A percentile compares a stretch with the other conserved stretches of the same genome.
These are phyloP conservation scores for Rhodotorula graminis DNA, from an alignment of 768 basidiomycete genomes.

Conservation along the genomic window DNA sequence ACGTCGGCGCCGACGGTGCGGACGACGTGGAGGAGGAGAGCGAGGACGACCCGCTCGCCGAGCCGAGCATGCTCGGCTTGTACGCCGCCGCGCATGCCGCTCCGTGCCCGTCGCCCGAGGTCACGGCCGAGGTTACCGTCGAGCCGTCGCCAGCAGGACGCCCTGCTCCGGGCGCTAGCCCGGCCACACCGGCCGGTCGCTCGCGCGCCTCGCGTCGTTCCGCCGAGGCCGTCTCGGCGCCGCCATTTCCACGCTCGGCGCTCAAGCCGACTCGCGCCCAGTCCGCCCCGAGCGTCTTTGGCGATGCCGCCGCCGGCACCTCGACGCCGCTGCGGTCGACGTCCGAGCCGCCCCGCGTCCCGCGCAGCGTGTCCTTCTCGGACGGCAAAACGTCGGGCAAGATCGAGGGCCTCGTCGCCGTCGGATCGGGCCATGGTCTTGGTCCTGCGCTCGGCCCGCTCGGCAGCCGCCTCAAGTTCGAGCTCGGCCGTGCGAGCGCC, in stretches of 20 bases:
- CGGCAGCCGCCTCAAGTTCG: neutral
- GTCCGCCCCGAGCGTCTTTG: constrained; percentile 47
- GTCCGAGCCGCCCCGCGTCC: constrained; percentile 47
- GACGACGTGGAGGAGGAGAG: constrained; percentile 36
- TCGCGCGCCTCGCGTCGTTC: neutral
- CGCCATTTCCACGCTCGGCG: constrained; percentile 33
- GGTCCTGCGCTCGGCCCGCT: too few relatives aligned
- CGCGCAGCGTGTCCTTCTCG: constrained; percentile 92
- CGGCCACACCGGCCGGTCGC: neutral
- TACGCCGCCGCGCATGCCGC: constrained; percentile 6
- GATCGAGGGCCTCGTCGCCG: constrained; percentile 51
- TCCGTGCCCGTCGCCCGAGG: neutral
- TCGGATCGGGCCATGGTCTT: neutral
- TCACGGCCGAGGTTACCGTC: neutral
- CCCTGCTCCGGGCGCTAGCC: neutral
- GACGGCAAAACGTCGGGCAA: constrained; percentile 87
- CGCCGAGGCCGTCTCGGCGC: neutral
- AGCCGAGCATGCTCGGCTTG: constrained; percentile 10
- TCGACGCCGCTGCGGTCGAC: constrained; percentile 19
- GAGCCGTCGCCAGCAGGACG: neutral
- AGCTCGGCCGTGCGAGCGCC: constrained; percentile 25
- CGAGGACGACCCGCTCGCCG: constrained; percentile 45
- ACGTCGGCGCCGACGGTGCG: neutral
- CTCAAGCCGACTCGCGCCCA: constrained; percentile 46
- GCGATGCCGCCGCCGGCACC: neutral